Percentiles rank a stretch among this genome's conserved stretches.
Evolutionary conservation across 352 stramenopile genomes (phyloP).

Genomic region (Halophytophthora polymorphica): DNA sequence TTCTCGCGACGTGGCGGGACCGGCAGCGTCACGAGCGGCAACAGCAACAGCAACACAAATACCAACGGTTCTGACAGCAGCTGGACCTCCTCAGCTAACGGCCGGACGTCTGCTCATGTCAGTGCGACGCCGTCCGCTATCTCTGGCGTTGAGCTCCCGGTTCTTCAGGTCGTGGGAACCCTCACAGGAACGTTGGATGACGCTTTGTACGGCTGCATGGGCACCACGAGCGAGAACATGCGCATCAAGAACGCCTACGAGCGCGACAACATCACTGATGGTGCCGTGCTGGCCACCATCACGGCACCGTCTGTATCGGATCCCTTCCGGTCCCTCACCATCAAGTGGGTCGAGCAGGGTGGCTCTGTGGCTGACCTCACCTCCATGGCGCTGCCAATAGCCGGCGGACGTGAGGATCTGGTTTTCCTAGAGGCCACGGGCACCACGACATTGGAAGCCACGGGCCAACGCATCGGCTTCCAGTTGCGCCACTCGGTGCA

Average conservation of each 20-base stretch:
- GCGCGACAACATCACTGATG: conserved; percentile 38
- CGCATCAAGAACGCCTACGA: conserved; percentile 48
- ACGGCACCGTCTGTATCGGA: conserved; percentile 30
- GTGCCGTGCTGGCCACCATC: conserved; percentile 49
- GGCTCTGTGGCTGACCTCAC: conserved; percentile 28
- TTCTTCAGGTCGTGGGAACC: conserved; percentile 43
- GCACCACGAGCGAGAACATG: conserved; percentile 36
- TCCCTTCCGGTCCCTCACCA: conserved; percentile 46
- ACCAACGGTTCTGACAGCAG: conserved; percentile 29
- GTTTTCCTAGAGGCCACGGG: conserved; percentile 57
- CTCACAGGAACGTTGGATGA: conserved; percentile 54
- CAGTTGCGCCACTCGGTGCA: conserved; percentile 66
- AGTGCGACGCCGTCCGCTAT: conserved; percentile 5
- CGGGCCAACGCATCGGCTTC: conserved; percentile 56
- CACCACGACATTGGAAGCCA: conserved; percentile 29
- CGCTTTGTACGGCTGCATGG: conserved; percentile 52
- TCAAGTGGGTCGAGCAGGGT: conserved; percentile 61
- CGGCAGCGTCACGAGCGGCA: conserved; percentile 25
- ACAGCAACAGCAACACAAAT: conserved; percentile 17
- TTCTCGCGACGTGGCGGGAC: conserved; percentile 17
- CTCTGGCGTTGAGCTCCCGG: conserved; percentile 23
- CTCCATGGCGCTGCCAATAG: conserved; percentile 28
- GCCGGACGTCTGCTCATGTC: conserved; percentile 16
- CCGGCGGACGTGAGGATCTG: conserved; percentile 48
- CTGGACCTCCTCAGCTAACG: conserved; percentile 7